Conservation (phyloP, 805 yeast genomes). For the Candida verbasci region DNA sequence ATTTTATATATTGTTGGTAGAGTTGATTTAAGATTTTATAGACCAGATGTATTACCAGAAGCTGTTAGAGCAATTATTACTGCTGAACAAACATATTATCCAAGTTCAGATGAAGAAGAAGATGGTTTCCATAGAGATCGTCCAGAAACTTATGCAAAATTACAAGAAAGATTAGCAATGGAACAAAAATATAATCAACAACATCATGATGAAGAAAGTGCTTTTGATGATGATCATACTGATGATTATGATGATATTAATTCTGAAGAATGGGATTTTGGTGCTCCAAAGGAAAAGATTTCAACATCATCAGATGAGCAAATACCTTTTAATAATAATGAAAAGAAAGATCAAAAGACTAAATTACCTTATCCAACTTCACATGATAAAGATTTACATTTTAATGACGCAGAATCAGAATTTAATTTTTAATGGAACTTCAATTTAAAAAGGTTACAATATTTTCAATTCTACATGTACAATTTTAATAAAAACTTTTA, state of each 20-base stretch:
- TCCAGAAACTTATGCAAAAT: slow-evolving; percentile 9
- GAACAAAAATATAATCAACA: not conserved
- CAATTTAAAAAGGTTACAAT: not conserved
- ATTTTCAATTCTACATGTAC: slow-evolving; percentile 2
- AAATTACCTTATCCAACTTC: slow-evolving; percentile 1
- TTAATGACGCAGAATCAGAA: slow-evolving; percentile 6
- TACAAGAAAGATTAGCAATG: not conserved
- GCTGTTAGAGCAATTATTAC: slow-evolving; percentile 37
- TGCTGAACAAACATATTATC: slow-evolving; percentile 36
- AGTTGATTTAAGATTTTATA: slow-evolving; percentile 73
- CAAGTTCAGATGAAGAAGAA: slow-evolving; percentile 22
- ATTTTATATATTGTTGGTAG: slow-evolving; percentile 57
- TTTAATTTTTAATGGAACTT: slow-evolving; percentile 3
- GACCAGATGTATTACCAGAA: slow-evolving; percentile 57
- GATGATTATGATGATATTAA: slow-evolving; percentile 4
- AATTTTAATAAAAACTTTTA: not conserved
- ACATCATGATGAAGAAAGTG: not conserved
- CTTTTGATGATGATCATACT: not conserved
- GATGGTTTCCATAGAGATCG: slow-evolving; percentile 11
- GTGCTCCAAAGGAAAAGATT: slow-evolving; percentile 3
- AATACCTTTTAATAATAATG: not conserved
- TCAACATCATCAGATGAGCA: slow-evolving; percentile 4
- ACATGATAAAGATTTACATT: not conserved
- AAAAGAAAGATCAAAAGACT: not conserved
- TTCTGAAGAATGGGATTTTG: slow-evolving; percentile 8